Evolutionary conservation across 768 basidiomycete species (phyloP).

Genomic region (Butyriboletus loyo): DNA sequence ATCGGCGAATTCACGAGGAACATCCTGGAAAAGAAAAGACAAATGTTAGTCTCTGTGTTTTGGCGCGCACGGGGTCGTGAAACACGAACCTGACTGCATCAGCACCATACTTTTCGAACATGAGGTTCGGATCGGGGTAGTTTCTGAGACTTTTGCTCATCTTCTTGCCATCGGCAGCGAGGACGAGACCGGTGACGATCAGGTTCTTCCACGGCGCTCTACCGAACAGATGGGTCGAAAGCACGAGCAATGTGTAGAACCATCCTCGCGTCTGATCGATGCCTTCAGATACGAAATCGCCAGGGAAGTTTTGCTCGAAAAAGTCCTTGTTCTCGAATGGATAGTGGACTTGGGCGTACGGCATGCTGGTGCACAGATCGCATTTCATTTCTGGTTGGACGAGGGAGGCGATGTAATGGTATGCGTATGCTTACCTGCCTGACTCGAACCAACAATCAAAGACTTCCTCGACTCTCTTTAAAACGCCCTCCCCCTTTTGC

Average conservation of each 20-base stretch:
- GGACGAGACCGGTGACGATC: conserved; percentile 92
- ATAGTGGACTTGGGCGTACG: conserved; percentile 95
- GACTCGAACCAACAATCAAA: conserved; percentile 99
- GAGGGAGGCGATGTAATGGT: not conserved
- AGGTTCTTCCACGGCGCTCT: conserved; percentile 97
- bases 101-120: conserved; percentile 90
- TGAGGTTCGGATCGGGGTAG: conserved; percentile 91
- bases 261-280: conserved; percentile 99
- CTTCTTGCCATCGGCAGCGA: conserved; percentile 97
- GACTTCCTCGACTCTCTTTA: conserved; percentile 94
- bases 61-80: not conserved
- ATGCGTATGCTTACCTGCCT: conserved; percentile 66
- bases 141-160: conserved; percentile 98
- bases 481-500: conserved; percentile 74
- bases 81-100: conserved; percentile 79
- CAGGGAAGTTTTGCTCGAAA: conserved; percentile 85
- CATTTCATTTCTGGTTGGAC: not conserved
- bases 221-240: conserved; percentile 93
- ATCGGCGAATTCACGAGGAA: conserved; percentile 99
- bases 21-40: conserved; percentile 53
- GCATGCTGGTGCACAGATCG: conserved; percentile 66
- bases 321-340: conserved; percentile 95
- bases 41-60: not conserved
- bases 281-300: conserved; percentile 96
- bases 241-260: conserved; percentile 97